Conservation (phyloP, 208 protist genomes). For the Trypanosoma mega region DNA sequence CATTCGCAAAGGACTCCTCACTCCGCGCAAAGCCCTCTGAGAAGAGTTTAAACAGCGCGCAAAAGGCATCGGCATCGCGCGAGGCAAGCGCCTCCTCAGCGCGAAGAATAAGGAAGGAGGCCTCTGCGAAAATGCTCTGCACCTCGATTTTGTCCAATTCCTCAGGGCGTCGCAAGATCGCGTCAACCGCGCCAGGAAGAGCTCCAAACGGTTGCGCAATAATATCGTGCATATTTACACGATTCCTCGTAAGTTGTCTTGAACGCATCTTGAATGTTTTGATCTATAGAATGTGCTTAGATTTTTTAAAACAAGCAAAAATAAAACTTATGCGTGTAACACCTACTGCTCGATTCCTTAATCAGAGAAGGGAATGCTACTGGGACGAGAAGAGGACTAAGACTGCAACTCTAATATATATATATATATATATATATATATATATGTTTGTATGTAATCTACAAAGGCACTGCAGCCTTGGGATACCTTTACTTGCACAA, state of each 20-base stretch:
- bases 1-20: conserved; percentile 68
- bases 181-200: conserved; percentile 72
- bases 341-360: no score
- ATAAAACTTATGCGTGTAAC: no score
- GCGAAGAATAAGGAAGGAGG: conserved; percentile 75
- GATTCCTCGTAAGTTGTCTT: conserved; percentile 71
- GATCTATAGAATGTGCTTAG: no score
- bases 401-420: no score
- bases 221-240: conserved; percentile 91
- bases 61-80: conserved; percentile 68
- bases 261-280: conserved; percentile 37
- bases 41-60: conserved; percentile 79
- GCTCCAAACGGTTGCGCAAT: conserved; percentile 73
- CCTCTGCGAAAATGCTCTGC: conserved; percentile 74
- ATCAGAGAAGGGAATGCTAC: no score
- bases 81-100: conserved; percentile 80
- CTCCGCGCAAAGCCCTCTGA: conserved; percentile 77
- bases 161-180: conserved; percentile 77
- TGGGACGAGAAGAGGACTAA: no score
- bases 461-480: no score
- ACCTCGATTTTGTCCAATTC: conserved; percentile 79
- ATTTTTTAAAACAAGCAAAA: no score
- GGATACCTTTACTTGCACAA: no score
- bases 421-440: no score
- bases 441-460: no score